Base-by-base conservation (phyloP, 331 rosid genomes). In the Rhamnella rubrinervis region DNA sequence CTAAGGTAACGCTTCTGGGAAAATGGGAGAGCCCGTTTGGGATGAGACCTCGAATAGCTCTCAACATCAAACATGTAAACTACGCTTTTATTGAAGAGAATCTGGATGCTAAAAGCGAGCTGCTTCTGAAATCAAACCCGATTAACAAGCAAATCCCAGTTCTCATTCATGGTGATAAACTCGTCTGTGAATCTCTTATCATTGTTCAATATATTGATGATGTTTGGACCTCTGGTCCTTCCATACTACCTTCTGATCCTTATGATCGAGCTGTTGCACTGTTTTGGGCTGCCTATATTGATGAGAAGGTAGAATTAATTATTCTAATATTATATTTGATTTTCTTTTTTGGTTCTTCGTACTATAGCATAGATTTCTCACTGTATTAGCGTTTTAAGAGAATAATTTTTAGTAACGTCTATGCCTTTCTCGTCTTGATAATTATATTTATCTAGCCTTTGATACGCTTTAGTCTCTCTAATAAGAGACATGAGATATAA, bases 61-160 rank as follows among this genome's bases (percentile, higher is more conserved):
- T 89, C 14, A 85, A 80, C 63, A 50, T 89, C 50, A 89, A 87
- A 66, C 75, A 85, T 14, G 58, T 85, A 18, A 56, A 82, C 0
- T 86, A 88, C 39, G 85, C 82, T 19, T 40, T 59, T 63, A n/a
- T 75, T 50, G 75, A 86, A 51, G 87, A 90, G 78, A 56, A 46
- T 6, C 2, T 86, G 9, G 65, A 35, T 1, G 4, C 85, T 59
- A 90, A 88, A 74, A 84, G 88, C 59, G 75, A 77, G 26, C 79
- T 88, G 50, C 87, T 90, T 63, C 90, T 86, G 68, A 78, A 77
- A 38, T 85, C 88, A n/a, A 90, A 88, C 70, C 90, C 90, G 0
- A 84, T 86, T 1, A 66, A 84, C 76, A 82, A 82, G 82, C 85
- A 84, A 81, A 38, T 88, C 71, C 95, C 89, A 2, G 92, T 87